Conservation (phyloP, 2,329 filamentous ascomycete genomes). For the Cercospora citrullina region DNA sequence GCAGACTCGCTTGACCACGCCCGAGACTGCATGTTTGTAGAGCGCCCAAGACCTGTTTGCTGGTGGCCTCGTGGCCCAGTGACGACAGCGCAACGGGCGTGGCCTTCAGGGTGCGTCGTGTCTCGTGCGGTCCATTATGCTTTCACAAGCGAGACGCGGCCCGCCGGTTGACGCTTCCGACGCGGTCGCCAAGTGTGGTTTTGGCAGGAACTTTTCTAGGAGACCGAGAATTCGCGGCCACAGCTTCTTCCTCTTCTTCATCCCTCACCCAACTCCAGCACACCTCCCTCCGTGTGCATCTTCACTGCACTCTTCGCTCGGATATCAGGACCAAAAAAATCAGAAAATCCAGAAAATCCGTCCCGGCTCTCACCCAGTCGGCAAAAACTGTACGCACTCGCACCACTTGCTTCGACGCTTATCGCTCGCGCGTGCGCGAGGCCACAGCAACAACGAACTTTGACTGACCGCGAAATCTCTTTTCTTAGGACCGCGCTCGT, state of each 20-base stretch:
- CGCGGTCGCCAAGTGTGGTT: constrained; percentile 9
- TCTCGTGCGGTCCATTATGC: neutral
- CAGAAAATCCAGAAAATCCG: constrained; percentile 39
- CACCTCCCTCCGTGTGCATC: constrained; percentile 16
- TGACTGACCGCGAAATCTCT: constrained; percentile 10
- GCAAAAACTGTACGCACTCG: constrained; percentile 19
- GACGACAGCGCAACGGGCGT: neutral
- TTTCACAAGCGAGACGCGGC: constrained; percentile 4
- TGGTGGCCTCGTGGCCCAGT: neutral
- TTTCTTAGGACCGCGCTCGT: constrained; percentile 15
- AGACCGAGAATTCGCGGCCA: constrained; percentile 8
- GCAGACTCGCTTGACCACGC: neutral
- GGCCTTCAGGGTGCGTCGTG: neutral
- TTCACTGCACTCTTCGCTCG: constrained; percentile 23
- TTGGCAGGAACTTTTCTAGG: constrained; percentile 10
- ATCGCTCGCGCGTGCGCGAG: neutral
- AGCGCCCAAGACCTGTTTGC: neutral
- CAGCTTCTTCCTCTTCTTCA: constrained; percentile 5
- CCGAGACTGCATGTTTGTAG: neutral
- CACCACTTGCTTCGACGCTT: neutral
- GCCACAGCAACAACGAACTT: constrained; percentile 8
- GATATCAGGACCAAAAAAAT: constrained; percentile 42
- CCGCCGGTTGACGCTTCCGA: constrained; percentile 4
- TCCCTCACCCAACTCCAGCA: constrained; percentile 10
- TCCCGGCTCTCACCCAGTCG: constrained; percentile 30